Percentiles rank a stretch among this genome's conserved stretches.
Conservation (phyloP, 805 yeast species). For the Ogataea degrootiae region DNA sequence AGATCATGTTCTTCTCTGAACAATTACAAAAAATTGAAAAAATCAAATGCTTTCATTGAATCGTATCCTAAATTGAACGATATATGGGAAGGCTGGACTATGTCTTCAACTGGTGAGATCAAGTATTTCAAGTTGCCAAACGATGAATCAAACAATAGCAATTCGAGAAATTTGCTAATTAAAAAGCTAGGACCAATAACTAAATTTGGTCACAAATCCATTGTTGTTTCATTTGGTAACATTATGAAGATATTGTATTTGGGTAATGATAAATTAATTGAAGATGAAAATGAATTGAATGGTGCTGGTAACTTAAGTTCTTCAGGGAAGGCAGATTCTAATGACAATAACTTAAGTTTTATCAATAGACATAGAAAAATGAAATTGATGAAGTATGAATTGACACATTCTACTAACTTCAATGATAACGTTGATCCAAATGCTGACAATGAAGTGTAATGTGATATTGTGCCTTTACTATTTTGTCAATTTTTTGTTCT, state of each 20-base stretch:
- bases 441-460: background rate
- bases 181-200: conserved; percentile 57
- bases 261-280: conserved; percentile 70
- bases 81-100: conserved; percentile 80
- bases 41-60: background rate
- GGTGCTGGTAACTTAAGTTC: conserved; percentile 22
- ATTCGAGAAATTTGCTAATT: conserved; percentile 40
- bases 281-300: conserved; percentile 45
- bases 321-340: conserved; percentile 24
- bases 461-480: too few species aligned
- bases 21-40: conserved; percentile 2
- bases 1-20: background rate
- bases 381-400: conserved; percentile 30
- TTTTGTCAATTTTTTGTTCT: too few species aligned
- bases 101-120: conserved; percentile 62
- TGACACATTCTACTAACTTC: conserved; percentile 35
- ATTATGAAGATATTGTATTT: conserved; percentile 65
- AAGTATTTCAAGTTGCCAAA: conserved; percentile 55
- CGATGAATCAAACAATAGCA: conserved; percentile 40
- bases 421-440: conserved; percentile 16
- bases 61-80: conserved; percentile 32
- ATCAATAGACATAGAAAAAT: conserved; percentile 33
- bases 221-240: conserved; percentile 72
- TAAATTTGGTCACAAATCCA: conserved; percentile 73
- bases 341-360: conserved; percentile 23